phyloP scores from a whole-genome alignment of 2,329 filamentous ascomycete species.

The Gremmenia infestans region DNA sequence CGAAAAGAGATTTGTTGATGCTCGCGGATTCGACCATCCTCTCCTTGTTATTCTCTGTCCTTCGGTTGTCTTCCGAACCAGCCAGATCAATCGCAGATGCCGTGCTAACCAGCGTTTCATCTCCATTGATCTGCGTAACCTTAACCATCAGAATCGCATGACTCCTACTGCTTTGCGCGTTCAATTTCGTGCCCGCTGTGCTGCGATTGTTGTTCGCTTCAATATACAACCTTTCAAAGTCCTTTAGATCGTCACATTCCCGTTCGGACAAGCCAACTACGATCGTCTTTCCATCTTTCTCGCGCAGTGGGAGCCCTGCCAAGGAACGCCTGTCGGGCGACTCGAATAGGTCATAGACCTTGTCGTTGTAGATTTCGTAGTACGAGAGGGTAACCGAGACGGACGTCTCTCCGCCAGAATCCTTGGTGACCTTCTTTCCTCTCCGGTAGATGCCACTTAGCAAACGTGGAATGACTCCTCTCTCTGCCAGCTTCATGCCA shows the following conservation, averaged over 20 bases:
- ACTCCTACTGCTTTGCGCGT: slow-evolving; percentile 83
- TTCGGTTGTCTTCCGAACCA: slow-evolving; percentile 89
- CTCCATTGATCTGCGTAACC: slow-evolving; percentile 68
- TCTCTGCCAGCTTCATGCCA: slow-evolving; percentile 76
- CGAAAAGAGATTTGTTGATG: slow-evolving; percentile 96
- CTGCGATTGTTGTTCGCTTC: slow-evolving; percentile 88
- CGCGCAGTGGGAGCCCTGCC: slow-evolving; percentile 73
- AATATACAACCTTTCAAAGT: slow-evolving; percentile 86
- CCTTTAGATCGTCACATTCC: slow-evolving; percentile 76
- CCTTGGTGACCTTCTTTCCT: slow-evolving; percentile 79
- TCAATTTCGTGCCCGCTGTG: slow-evolving; percentile 86
- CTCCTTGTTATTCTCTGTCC: slow-evolving; percentile 91
- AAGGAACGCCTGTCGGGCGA: slow-evolving; percentile 73
- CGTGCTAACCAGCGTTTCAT: slow-evolving; percentile 68
- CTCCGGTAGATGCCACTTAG: slow-evolving; percentile 82
- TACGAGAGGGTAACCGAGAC: slow-evolving; percentile 79
- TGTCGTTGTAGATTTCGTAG: slow-evolving; percentile 97
- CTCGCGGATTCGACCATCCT: slow-evolving; percentile 90
- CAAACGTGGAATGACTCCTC: slow-evolving; percentile 81
- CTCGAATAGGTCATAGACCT: slow-evolving; percentile 87
- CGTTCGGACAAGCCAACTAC: slow-evolving; percentile 83
- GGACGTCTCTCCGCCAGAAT: slow-evolving; percentile 62
- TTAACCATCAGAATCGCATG: slow-evolving; percentile 91
- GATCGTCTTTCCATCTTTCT: slow-evolving; percentile 81
- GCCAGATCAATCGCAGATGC: slow-evolving; percentile 93